These are phyloP conservation scores for Xylaria sp. DNA, from an alignment of 2,329 filamentous ascomycete species.

Conservation along the genomic window DNA sequence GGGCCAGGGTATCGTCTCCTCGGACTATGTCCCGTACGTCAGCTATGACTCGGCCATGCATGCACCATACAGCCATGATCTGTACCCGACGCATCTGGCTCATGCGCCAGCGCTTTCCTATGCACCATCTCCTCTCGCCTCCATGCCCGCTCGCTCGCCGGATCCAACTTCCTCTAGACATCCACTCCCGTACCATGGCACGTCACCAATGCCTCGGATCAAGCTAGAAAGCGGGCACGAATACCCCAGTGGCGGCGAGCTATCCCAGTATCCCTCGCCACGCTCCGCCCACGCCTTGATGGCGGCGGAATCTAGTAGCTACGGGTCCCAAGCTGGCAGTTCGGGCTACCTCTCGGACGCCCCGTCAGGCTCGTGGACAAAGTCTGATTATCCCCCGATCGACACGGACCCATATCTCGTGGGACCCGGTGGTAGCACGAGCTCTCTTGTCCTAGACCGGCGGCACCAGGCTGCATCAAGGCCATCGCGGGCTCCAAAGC, in stretches of 20 bases:
- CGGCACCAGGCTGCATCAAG: constrained; percentile 45
- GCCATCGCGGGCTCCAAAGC: constrained; percentile 50
- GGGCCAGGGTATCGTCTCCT: constrained; percentile 58
- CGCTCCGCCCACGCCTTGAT: constrained; percentile 52
- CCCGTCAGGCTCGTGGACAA: constrained; percentile 52
- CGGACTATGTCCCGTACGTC: constrained; percentile 63
- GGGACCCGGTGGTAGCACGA: constrained; percentile 39
- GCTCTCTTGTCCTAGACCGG: constrained; percentile 44
- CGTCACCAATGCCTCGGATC: constrained; percentile 51
- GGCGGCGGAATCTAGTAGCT: constrained; percentile 43
- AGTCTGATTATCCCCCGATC: constrained; percentile 51
- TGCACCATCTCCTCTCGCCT: constrained; percentile 43
- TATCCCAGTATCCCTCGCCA: constrained; percentile 56
- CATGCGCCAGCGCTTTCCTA: constrained; percentile 47
- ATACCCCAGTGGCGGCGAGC: constrained; percentile 51
- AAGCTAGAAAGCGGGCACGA: constrained; percentile 54
- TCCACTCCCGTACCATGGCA: constrained; percentile 48
- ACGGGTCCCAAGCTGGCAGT: constrained; percentile 46
- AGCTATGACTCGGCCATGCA: constrained; percentile 57
- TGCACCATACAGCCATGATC: constrained; percentile 57
- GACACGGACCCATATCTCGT: constrained; percentile 51
- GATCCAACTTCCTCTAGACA: constrained; percentile 46
- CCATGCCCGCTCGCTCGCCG: constrained; percentile 49
- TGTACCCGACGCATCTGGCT: constrained; percentile 56
- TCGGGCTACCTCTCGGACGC: constrained; percentile 54